These are phyloP conservation scores for Triticum urartu DNA, from an alignment of 176 grass and related monocot genomes.

Conservation along the genomic window DNA sequence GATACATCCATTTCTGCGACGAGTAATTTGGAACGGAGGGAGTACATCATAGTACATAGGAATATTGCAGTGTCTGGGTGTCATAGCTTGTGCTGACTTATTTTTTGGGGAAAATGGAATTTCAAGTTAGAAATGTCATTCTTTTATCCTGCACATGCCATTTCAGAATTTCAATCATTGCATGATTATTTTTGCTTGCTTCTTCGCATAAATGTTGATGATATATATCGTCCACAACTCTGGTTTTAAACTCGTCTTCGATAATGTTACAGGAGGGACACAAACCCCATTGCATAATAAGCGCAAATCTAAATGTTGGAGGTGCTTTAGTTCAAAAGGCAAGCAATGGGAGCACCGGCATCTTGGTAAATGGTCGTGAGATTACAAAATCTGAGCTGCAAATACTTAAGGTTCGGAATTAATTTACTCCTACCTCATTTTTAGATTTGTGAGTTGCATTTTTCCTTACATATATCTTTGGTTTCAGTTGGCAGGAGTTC, in stretches of 20 bases:
- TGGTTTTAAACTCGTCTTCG: not conserved
- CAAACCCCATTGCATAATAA: constrained; percentile 91
- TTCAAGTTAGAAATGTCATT: not conserved
- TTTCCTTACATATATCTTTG: constrained; percentile 7
- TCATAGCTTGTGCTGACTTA: not conserved
- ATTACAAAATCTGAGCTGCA: constrained; percentile 92
- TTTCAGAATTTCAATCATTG: not conserved
- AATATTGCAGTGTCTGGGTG: not conserved
- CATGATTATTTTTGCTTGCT: constrained; percentile 3
- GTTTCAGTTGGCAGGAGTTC: constrained; percentile 91
- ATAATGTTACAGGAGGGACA: constrained; percentile 71
- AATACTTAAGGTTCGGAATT: constrained; percentile 82
- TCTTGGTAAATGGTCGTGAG: constrained; percentile 92
- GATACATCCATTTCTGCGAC: no score
- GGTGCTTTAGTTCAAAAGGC: constrained; percentile 59
- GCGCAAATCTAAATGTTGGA: constrained; percentile 77
- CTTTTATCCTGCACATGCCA: not conserved
- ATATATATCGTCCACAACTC: not conserved
- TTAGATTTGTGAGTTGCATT: constrained; percentile 11
- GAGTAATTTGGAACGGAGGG: no score
- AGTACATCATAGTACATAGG: not conserved
- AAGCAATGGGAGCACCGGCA: constrained; percentile 87
- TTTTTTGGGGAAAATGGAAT: not conserved
- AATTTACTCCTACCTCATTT: not conserved
- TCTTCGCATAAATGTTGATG: not conserved